Evolutionary conservation across 2,329 filamentous ascomycete genomes (phyloP), one percentile per base, ranked within the genome.

Genomic region (Venturia oleaginea): DNA sequence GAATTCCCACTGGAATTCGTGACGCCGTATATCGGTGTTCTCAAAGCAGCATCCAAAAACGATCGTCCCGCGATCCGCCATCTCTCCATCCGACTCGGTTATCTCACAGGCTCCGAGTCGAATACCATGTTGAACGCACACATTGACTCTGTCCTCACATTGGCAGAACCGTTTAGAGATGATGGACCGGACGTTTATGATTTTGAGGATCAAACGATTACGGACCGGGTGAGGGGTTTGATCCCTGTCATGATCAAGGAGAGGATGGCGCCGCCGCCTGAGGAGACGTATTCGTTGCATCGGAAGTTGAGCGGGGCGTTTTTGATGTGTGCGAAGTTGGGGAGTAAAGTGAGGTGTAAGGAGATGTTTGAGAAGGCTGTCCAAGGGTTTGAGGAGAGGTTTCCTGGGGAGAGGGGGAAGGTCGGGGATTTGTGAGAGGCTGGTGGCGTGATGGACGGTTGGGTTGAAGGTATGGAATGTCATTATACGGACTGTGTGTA

Each of bases 231-330:
- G 65, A 87, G 92, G 71, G 84, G 81, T 3, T 82, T 96, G 63
- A 97, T 99, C 69, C 94, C 94, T 19, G 80, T 96, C 63, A 99
- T 99, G 94, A 82, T 99, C 59, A 84, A 85, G 65, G 94, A 99
- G 79, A 80, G 94, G 42, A 78, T 99, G 24, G 86, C 91, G 19
- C 93, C 94, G 30, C 94, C 95, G 30, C 94, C 94, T 0, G 95
- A 99, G 78, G 94, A 99, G 81, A 99, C 94, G 62, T 99, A 99
- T 73, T 93, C 89, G 73, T 77, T 99, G 71, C 94, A 99, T 76
- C 85, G 94, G 66, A 99, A 99, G 79, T 78, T 99, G 64, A 96
- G 92, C 74, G 94, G 94, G 0, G 95, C 94, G 0, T 99, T 99
- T 73, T 76, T 99, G 71, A 80, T 99, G 22, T 99, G 94, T 75